Evolutionary conservation across 352 stramenopile genomes (phyloP).

Genomic region (Phytopythium chamaehyphon): DNA sequence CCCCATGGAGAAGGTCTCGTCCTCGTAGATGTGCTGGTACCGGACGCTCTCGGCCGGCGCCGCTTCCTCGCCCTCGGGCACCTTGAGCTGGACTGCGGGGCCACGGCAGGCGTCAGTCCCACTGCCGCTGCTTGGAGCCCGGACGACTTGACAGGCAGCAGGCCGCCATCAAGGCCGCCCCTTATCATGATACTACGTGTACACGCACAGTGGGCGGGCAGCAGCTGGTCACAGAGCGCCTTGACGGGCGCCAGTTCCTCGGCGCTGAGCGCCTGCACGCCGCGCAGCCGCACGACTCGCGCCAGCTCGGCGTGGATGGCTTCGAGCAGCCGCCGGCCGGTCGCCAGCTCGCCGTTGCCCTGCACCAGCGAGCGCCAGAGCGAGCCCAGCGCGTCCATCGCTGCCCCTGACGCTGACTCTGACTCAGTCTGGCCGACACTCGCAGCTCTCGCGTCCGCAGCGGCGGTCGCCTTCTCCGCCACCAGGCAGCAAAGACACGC

Average conservation of each 20-base stretch:
- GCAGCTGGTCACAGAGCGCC: slow-evolving; percentile 62
- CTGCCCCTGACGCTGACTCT: neutral
- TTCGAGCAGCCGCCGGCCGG: slow-evolving; percentile 38
- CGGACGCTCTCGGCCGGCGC: slow-evolving; percentile 29
- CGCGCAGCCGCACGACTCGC: slow-evolving; percentile 29
- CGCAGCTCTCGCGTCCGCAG: no score
- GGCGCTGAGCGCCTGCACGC: slow-evolving; percentile 32
- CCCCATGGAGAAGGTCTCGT: slow-evolving; percentile 79
- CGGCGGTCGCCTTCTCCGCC: no score
- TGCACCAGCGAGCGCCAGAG: slow-evolving; percentile 42
- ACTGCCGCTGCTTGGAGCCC: no score
- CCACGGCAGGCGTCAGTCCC: neutral
- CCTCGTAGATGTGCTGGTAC: slow-evolving; percentile 83
- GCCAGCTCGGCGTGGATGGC: slow-evolving; percentile 45
- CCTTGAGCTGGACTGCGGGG: slow-evolving; percentile 45
- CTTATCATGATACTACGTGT: no score
- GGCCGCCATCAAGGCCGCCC: no score
- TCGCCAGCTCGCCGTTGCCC: slow-evolving; percentile 21
- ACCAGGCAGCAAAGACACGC: slow-evolving; percentile 24
- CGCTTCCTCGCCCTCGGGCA: slow-evolving; percentile 20
- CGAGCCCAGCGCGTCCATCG: slow-evolving; percentile 44
- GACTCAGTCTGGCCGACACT: no score
- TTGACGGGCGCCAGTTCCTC: slow-evolving; percentile 67
- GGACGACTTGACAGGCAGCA: neutral
- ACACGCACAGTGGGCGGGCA: slow-evolving; percentile 54